These are phyloP conservation scores for Pterocarpus santalinus DNA, from an alignment of 306 rosid genomes.

Conservation along the genomic window DNA sequence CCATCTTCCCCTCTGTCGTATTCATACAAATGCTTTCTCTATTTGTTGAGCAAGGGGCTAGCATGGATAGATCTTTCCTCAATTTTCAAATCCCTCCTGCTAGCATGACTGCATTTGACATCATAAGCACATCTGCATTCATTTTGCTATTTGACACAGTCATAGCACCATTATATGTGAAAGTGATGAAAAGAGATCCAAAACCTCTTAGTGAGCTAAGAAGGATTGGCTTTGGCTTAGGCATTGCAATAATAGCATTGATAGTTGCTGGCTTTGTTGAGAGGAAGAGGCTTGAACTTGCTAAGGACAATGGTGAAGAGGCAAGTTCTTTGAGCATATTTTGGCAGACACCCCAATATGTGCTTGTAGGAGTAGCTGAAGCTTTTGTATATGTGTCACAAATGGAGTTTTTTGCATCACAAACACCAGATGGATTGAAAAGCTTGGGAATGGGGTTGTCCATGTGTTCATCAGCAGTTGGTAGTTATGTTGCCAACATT, in stretches of 20 bases:
- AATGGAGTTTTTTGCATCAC: constrained; percentile 66
- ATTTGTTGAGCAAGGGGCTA: constrained; percentile 68
- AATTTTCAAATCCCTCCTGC: constrained; percentile 69
- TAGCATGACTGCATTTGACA: constrained; percentile 70
- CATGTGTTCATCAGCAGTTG: constrained; percentile 67
- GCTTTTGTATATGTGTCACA: constrained; percentile 68
- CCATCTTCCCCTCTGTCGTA: constrained; percentile 66
- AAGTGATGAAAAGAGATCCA: constrained; percentile 53
- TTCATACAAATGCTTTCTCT: constrained; percentile 72
- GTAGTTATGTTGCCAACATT: constrained; percentile 61
- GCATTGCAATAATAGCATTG: constrained; percentile 57
- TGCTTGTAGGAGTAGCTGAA: constrained; percentile 64
- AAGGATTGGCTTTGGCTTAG: constrained; percentile 65
- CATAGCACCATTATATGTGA: constrained; percentile 51
- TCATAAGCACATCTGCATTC: constrained; percentile 61
- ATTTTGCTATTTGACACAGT: constrained; percentile 57
- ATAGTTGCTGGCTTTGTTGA: constrained; percentile 61
- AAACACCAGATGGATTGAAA: constrained; percentile 65
- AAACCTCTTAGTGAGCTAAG: constrained; percentile 57
- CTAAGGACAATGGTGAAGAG: constrained; percentile 41
- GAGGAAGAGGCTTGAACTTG: constrained; percentile 49
- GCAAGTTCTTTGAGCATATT: constrained; percentile 63
- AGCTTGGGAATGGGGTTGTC: constrained; percentile 69
- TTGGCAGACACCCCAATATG: constrained; percentile 74
- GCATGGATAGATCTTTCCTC: constrained; percentile 57